Conservation (phyloP, 108 stramenopile species). For the Nannochloropsis salina region DNA sequence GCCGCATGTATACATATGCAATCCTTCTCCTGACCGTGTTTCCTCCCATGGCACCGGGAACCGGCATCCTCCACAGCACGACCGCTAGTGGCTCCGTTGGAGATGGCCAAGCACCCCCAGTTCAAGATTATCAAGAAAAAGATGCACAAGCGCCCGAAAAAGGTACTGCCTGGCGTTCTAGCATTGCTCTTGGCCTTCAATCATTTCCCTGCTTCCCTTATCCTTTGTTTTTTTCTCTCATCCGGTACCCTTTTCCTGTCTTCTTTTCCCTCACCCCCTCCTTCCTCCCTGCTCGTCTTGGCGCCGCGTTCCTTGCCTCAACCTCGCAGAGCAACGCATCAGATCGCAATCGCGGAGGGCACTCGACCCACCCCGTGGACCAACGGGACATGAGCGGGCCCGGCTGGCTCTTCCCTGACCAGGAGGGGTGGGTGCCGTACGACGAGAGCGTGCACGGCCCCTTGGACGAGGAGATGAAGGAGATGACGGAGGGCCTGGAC, state of each 20-base stretch:
- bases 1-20: too few species aligned
- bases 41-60: too few species aligned
- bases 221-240: not conserved
- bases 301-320: too few species aligned
- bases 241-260: not conserved
- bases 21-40: too few species aligned
- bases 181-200: too few species aligned
- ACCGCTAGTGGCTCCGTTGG: not conserved
- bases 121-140: not conserved
- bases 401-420: not conserved
- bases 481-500: not conserved
- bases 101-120: not conserved
- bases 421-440: constrained; percentile 7
- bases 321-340: not conserved
- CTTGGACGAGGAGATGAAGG: constrained; percentile 11
- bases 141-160: constrained; percentile 1
- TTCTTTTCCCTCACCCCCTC: not conserved
- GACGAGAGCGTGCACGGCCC: not conserved
- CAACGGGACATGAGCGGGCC: not conserved
- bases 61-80: not conserved
- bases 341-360: not conserved
- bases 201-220: not conserved
- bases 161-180: not conserved
- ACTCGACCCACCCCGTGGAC: not conserved
- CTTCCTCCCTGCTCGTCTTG: not conserved